Conservation (phyloP, 2,329 filamentous ascomycete genomes). For the Penicillium polonicum region DNA sequence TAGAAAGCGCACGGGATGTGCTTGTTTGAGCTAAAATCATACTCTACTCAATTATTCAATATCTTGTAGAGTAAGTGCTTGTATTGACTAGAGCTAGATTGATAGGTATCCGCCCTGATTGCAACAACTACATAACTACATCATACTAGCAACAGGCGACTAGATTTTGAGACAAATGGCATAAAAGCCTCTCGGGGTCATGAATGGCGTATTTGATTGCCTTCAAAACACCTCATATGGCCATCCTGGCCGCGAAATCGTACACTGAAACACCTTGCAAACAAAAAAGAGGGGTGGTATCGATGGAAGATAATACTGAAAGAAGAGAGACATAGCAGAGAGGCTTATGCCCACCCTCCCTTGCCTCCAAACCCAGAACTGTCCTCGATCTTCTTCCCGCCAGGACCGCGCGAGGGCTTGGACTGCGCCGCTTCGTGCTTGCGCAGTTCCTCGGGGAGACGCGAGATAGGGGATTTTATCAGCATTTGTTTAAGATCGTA, state of each 20-base stretch:
- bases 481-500: constrained; percentile 95
- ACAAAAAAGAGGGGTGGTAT: constrained; percentile 3
- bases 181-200: not conserved
- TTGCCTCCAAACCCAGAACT: constrained; percentile 39
- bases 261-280: not conserved
- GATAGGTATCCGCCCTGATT: not conserved
- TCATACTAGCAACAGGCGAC: not conserved
- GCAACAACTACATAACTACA: not conserved
- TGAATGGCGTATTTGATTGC: not conserved
- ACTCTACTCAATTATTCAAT: constrained; percentile 7
- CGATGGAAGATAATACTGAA: constrained; percentile 6
- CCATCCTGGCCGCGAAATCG: not conserved
- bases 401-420: constrained; percentile 56
- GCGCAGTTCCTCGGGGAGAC: constrained; percentile 85
- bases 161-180: not conserved
- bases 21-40: not conserved
- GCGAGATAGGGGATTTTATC: constrained; percentile 80
- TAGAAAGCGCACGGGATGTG: constrained; percentile 7
- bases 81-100: not conserved
- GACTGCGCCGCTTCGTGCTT: constrained; percentile 91
- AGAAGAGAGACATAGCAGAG: not conserved
- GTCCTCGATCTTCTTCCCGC: constrained; percentile 51
- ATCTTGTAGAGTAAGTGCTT: not conserved
- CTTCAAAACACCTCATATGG: not conserved
- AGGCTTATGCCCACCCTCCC: constrained; percentile 31